phyloP scores from a whole-genome alignment of 2,329 filamentous ascomycete species.

The Tolypocladium sp. region DNA sequence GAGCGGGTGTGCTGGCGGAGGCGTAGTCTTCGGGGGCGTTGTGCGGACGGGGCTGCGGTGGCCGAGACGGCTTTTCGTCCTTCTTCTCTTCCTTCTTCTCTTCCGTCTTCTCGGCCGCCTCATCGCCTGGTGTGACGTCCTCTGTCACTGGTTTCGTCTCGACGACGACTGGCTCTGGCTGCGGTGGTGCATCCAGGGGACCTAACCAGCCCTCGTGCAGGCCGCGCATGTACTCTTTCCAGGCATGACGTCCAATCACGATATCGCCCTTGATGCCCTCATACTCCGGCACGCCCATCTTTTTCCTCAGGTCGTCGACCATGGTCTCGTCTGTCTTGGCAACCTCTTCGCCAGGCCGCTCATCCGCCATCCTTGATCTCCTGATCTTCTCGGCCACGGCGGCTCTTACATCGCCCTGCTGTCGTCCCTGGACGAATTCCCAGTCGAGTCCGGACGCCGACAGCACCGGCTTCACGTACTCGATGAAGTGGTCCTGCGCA shows the following conservation, averaged over 20 bases:
- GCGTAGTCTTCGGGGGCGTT: constrained; percentile 66
- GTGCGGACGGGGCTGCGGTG: constrained; percentile 61
- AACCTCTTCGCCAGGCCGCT: constrained; percentile 38
- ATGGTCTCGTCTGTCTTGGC: constrained; percentile 41
- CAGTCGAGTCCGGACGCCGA: constrained; percentile 88
- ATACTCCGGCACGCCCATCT: constrained; percentile 60
- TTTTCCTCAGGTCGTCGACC: constrained; percentile 54
- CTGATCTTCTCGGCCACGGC: constrained; percentile 81
- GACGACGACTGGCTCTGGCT: constrained; percentile 16
- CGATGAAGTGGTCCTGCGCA: constrained; percentile 91
- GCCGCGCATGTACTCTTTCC: constrained; percentile 94
- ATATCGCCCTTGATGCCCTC: constrained; percentile 73
- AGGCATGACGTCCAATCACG: constrained; percentile 81
- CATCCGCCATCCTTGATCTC: constrained; percentile 53
- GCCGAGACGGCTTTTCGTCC: constrained; percentile 44
- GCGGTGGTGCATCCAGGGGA: constrained; percentile 57
- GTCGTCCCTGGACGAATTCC: constrained; percentile 87
- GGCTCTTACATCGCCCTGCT: constrained; percentile 86
- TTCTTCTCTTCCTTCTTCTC: constrained; percentile 31
- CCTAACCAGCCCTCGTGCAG: constrained; percentile 96
- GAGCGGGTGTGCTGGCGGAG: constrained; percentile 51
- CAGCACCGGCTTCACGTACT: constrained; percentile 90
- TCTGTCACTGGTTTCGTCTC: constrained; percentile 10
- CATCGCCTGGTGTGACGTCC: constrained; percentile 9
- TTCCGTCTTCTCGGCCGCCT: constrained; percentile 9